These are phyloP conservation scores for Aphanomyces astaci DNA, from an alignment of 352 stramenopile genomes.

Conservation along the genomic window DNA sequence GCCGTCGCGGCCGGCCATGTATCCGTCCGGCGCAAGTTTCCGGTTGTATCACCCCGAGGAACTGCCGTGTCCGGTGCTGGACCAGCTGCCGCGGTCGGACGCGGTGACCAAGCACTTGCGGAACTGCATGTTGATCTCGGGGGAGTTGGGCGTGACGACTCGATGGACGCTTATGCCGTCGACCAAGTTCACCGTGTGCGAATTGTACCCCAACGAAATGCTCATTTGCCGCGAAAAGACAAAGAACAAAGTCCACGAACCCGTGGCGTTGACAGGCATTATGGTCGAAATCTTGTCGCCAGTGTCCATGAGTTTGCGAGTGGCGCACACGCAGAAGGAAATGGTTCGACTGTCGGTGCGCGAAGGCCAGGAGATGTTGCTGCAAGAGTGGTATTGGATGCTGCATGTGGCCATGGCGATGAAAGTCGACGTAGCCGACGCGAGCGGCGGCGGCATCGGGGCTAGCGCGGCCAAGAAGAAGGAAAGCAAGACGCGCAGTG, in stretches of 20 bases:
- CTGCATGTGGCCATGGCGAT: constrained; percentile 20
- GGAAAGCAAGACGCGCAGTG: constrained; percentile 17
- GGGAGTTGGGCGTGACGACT: constrained; percentile 18
- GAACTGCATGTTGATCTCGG: constrained; percentile 18
- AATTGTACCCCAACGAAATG: constrained; percentile 23
- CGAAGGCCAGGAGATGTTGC: constrained; percentile 16
- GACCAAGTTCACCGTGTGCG: constrained; percentile 16
- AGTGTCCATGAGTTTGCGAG: constrained; percentile 7
- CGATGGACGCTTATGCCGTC: constrained; percentile 15
- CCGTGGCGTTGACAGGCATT: constrained; percentile 16
- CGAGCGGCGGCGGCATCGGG: not conserved
- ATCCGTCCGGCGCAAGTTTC: constrained; percentile 5
- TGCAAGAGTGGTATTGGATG: constrained; percentile 24
- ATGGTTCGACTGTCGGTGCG: constrained; percentile 16
- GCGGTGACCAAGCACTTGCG: constrained; percentile 21
- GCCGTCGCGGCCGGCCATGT: not conserved
- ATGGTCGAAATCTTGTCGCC: constrained; percentile 16
- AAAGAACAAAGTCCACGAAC: constrained; percentile 13
- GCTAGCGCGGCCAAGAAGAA: constrained; percentile 4
- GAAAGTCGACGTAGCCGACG: constrained; percentile 17
- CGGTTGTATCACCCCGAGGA: constrained; percentile 19
- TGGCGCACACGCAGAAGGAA: constrained; percentile 16
- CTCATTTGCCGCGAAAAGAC: constrained; percentile 19
- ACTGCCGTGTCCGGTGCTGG: constrained; percentile 11
- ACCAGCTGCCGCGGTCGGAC: constrained; percentile 12